Evolutionary conservation across 2,329 filamentous ascomycete genomes (phyloP).

Genomic region (Kalmusia sp.): DNA sequence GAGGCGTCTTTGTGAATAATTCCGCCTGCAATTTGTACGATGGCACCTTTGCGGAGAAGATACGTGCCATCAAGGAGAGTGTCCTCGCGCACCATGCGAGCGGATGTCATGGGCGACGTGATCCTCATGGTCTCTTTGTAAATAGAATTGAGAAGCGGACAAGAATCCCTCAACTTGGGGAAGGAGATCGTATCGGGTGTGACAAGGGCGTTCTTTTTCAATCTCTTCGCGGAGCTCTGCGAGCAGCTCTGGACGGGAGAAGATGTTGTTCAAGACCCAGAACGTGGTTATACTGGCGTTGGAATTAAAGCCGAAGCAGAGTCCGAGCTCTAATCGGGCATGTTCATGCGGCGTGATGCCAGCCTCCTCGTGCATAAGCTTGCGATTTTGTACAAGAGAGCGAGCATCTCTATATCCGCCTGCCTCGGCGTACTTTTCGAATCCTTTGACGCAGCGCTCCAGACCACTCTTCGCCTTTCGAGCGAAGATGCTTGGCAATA

Average conservation of each 20-base stretch:
- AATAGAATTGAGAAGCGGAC: constrained; percentile 53
- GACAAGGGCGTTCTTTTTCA: neutral
- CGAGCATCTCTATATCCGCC: constrained; percentile 29
- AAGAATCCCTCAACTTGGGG: constrained; percentile 45
- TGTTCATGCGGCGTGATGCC: constrained; percentile 26
- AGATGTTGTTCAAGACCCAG: constrained; percentile 56
- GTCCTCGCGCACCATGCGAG: constrained; percentile 51
- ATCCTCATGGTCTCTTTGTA: constrained; percentile 37
- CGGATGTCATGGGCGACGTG: constrained; percentile 47
- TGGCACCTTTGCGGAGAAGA: constrained; percentile 51
- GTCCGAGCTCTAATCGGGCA: constrained; percentile 30
- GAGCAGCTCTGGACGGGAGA: constrained; percentile 49
- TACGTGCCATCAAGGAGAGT: constrained; percentile 52
- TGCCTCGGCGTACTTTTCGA: constrained; percentile 34
- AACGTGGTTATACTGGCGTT: constrained; percentile 55
- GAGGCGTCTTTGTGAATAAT: constrained; percentile 51
- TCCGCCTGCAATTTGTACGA: constrained; percentile 55
- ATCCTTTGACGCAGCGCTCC: constrained; percentile 34
- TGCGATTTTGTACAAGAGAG: constrained; percentile 31
- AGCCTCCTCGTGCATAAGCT: constrained; percentile 20
- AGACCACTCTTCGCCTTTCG: constrained; percentile 49
- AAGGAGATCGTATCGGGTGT: constrained; percentile 44
- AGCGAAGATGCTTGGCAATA: constrained; percentile 47
- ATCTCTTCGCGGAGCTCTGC: constrained; percentile 51
- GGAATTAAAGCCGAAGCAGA: constrained; percentile 45